Conservation (phyloP, 2,329 filamentous ascomycete species). For the Xylariaceae sp. region DNA sequence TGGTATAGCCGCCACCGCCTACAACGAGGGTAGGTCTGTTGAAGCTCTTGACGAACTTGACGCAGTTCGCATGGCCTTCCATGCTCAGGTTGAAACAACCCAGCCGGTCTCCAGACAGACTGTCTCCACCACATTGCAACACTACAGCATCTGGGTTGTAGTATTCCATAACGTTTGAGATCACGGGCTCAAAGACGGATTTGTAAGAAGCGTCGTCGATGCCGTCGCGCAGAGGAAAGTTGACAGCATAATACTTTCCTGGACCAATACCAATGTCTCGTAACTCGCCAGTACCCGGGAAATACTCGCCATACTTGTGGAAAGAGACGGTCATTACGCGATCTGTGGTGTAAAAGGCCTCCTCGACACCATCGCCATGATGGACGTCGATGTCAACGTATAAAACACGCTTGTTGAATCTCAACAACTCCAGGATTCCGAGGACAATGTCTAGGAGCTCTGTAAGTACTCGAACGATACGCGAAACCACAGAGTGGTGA, state of each 20-base stretch:
- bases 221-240: slow-evolving; percentile 85
- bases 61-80: slow-evolving; percentile 89
- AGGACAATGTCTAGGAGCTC: slow-evolving; percentile 75
- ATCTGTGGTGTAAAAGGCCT: slow-evolving; percentile 89
- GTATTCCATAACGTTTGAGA: slow-evolving; percentile 77
- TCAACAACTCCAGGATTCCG: slow-evolving; percentile 85
- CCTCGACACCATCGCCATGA: slow-evolving; percentile 87
- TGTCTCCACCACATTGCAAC: slow-evolving; percentile 92
- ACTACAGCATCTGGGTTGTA: slow-evolving; percentile 91
- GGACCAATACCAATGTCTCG: slow-evolving; percentile 81
- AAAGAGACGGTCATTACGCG: slow-evolving; percentile 90
- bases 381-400: slow-evolving; percentile 97
- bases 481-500: not conserved
- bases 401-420: slow-evolving; percentile 85
- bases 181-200: slow-evolving; percentile 85
- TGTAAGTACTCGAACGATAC: slow-evolving; percentile 39
- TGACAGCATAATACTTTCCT: slow-evolving; percentile 85
- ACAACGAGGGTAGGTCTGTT: slow-evolving; percentile 83
- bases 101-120: slow-evolving; percentile 84
- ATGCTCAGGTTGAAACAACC: slow-evolving; percentile 98
- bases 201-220: slow-evolving; percentile 88
- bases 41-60: slow-evolving; percentile 84
- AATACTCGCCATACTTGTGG: slow-evolving; percentile 96
- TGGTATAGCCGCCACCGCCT: slow-evolving; percentile 93
- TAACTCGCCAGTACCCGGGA: slow-evolving; percentile 84